Percentiles rank a stretch among this genome's conserved stretches.
Conservation (phyloP, 306 rosid species). For the Malus asiatica region DNA sequence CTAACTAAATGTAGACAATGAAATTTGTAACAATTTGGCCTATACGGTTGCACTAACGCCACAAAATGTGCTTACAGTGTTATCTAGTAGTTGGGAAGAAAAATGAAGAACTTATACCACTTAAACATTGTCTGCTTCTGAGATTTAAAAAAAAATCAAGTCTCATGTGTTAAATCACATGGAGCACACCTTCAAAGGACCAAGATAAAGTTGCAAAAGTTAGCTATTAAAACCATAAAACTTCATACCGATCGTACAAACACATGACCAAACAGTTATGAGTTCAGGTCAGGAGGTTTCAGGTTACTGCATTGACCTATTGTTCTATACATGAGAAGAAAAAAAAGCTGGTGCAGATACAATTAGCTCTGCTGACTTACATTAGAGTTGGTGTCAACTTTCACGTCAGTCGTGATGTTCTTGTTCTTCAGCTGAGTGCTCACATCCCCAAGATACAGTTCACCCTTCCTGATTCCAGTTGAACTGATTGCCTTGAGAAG, state of each 20-base stretch:
- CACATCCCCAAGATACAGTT: constrained; percentile 60
- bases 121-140: neutral
- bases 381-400: constrained; percentile 84
- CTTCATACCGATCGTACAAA: neutral
- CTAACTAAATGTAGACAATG: neutral
- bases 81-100: neutral
- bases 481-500: constrained; percentile 65
- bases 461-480: constrained; percentile 75
- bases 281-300: neutral
- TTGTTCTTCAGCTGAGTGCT: constrained; percentile 83
- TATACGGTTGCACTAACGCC: neutral
- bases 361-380: constrained; percentile 34
- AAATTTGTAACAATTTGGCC: neutral
- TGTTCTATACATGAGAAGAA: neutral
- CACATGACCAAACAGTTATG: too few species aligned
- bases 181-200: neutral
- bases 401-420: constrained; percentile 80
- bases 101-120: neutral
- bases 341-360: neutral
- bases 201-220: neutral
- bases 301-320: neutral
- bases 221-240: neutral
- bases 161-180: neutral
- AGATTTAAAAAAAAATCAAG: neutral
- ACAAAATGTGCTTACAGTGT: neutral